These are phyloP conservation scores for Ormosia semicastrata DNA, from an alignment of 306 rosid genomes.

Conservation along the genomic window DNA sequence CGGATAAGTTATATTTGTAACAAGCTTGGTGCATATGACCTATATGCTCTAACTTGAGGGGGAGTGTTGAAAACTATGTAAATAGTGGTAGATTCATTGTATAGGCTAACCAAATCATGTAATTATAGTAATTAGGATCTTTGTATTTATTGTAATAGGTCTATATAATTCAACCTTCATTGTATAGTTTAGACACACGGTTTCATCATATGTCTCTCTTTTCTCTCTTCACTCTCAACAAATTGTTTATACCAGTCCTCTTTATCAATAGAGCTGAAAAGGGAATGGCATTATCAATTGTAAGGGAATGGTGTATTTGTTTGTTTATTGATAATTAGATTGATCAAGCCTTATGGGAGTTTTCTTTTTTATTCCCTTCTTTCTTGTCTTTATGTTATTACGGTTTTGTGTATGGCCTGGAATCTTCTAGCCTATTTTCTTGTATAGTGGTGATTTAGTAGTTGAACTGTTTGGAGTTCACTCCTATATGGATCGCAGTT, in stretches of 20 bases:
- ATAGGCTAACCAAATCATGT: no score
- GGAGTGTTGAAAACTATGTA: no score
- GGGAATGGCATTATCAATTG: not conserved
- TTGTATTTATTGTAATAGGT: no score
- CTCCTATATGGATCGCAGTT: not conserved
- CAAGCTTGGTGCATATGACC: no score
- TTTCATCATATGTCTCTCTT: no score
- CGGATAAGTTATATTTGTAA: no score
- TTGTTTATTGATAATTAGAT: not conserved
- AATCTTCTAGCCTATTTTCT: not conserved
- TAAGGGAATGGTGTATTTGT: not conserved
- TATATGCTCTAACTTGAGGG: no score
- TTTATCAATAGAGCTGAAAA: not conserved
- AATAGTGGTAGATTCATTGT: no score
- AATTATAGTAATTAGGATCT: no score
- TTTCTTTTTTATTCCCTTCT: not conserved
- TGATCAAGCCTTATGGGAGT: not conserved
- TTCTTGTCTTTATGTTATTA: not conserved
- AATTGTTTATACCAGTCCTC: not conserved
- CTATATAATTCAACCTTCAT: no score
- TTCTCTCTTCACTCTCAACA: no score
- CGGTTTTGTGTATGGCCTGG: not conserved
- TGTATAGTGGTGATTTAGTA: not conserved
- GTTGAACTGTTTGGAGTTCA: not conserved
- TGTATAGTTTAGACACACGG: no score